phyloP scores from a whole-genome alignment of 495 filamentous ascomycete genomes.

The Aspergillus indologenus region DNA sequence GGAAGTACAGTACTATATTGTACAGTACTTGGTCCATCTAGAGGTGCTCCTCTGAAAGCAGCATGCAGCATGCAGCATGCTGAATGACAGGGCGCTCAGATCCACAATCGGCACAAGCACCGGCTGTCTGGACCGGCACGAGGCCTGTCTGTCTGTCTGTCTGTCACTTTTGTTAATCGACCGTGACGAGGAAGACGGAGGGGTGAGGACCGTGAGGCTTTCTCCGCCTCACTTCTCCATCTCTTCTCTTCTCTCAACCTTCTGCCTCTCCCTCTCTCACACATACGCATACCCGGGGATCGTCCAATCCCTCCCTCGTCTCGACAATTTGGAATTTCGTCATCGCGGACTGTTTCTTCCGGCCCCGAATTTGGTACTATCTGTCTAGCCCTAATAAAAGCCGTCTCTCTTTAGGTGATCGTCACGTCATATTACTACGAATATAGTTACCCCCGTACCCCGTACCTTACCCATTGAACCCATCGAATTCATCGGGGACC shows the following conservation, averaged over 20 bases:
- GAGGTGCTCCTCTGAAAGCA: no score
- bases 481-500: background rate
- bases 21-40: background rate
- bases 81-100: slow-evolving; percentile 5
- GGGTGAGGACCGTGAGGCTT: no score
- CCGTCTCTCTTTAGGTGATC: background rate
- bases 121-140: background rate
- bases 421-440: slow-evolving; percentile 1
- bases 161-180: no score
- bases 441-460: no score
- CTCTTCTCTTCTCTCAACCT: background rate
- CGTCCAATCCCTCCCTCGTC: background rate
- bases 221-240: background rate
- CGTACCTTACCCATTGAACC: no score
- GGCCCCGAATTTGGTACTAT: background rate
- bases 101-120: background rate
- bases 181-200: no score
- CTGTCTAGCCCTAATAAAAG: background rate
- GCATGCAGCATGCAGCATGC: no score
- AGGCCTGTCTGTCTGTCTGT: background rate
- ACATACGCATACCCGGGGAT: no score
- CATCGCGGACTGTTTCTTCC: no score
- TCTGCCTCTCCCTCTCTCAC: background rate
- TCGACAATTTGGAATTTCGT: slow-evolving; percentile 1
- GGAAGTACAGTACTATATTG: background rate